Evolutionary conservation across 2,329 filamentous ascomycete genomes (phyloP).

Genomic region (Sporothrix humicola): DNA sequence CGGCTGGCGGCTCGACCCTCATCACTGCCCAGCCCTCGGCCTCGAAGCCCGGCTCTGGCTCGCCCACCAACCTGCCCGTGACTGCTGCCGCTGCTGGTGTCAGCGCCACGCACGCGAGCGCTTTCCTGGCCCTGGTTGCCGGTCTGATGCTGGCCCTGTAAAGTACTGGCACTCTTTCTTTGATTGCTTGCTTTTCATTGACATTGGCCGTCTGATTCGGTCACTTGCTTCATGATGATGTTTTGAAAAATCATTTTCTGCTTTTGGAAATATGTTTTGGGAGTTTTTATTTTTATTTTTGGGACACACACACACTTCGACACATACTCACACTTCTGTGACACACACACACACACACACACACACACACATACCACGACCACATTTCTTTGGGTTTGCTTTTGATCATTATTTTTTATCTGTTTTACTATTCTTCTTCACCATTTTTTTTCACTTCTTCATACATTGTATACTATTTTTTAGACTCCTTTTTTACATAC

Average conservation of each 20-base stretch:
- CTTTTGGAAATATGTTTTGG: constrained; percentile 2
- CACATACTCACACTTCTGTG: neutral
- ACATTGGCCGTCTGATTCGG: too few species aligned
- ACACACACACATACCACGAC: constrained; percentile 6
- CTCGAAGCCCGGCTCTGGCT: neutral
- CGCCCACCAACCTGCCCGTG: constrained; percentile 28
- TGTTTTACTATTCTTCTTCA: constrained; percentile 1
- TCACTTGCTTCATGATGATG: constrained; percentile 12
- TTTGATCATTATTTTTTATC: neutral
- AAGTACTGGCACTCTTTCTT: neutral
- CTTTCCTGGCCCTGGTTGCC: constrained; percentile 27
- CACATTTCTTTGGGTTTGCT: constrained; percentile 9
- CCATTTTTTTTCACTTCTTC: constrained; percentile 31
- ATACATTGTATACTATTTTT: constrained; percentile 28
- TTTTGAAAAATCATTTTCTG: constrained; percentile 24
- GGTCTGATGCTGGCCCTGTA: constrained; percentile 34
- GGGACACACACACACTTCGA: constrained; percentile 13
- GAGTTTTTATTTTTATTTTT: constrained; percentile 9
- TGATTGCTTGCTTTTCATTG: neutral
- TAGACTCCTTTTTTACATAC: constrained; percentile 23
- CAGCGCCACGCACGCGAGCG: constrained; percentile 21
- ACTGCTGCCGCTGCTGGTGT: constrained; percentile 33
- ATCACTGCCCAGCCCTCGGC: constrained; percentile 11
- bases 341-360: constrained; percentile 16
- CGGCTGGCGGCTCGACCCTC: neutral